These are phyloP conservation scores for Tubosaeta sp. DNA, from an alignment of 768 basidiomycete genomes.

Conservation along the genomic window DNA sequence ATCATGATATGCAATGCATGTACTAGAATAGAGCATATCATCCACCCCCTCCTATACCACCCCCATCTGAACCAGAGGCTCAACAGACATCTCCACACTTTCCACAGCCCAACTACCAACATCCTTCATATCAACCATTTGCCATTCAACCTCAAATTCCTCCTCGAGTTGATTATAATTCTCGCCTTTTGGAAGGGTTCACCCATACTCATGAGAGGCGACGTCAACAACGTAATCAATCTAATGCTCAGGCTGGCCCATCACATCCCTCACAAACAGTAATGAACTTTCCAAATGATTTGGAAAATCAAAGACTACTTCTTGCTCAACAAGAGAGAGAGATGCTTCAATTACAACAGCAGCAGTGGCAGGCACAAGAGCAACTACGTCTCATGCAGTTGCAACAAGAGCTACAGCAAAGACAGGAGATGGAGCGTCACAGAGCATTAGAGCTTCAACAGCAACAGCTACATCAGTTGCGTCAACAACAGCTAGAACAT, in stretches of 20 bases:
- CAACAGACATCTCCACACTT: too few relatives aligned
- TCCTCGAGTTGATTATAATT: neutral
- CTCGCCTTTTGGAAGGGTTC: neutral
- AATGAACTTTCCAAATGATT: neutral
- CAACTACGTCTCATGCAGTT: neutral
- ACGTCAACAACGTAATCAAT: neutral
- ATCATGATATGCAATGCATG: too few relatives aligned
- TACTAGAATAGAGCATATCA: too few relatives aligned
- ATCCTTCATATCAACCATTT: neutral
- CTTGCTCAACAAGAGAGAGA: neutral
- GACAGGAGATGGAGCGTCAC: too few relatives aligned
- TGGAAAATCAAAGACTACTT: neutral
- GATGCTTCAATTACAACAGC: too few relatives aligned
- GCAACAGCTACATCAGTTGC: too few relatives aligned
- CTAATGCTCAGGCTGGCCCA: neutral
- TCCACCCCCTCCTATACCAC: too few relatives aligned
- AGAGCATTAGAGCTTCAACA: too few relatives aligned
- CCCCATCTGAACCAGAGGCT: too few relatives aligned
- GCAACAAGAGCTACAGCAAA: neutral
- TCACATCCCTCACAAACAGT: neutral
- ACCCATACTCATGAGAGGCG: neutral
- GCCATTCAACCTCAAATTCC: neutral
- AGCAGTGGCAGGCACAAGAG: neutral
- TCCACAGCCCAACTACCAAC: neutral
- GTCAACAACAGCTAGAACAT: neutral